phyloP scores from a whole-genome alignment of 108 stramenopile species.

The Conticribra weissflogii region DNA sequence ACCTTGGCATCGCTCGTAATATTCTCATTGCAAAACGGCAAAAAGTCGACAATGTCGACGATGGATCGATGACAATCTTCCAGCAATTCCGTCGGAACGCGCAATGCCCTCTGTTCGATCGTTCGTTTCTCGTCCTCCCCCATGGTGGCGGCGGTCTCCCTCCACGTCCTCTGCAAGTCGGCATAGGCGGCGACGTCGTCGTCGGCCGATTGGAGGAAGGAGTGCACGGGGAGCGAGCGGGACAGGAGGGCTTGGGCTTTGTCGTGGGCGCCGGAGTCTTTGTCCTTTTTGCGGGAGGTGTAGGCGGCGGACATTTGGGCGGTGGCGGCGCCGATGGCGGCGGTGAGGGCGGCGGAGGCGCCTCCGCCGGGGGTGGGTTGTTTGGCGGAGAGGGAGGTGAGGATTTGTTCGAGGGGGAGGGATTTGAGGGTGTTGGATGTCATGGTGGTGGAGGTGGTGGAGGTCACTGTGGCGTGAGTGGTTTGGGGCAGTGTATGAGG shows the following conservation, averaged over 20 bases:
- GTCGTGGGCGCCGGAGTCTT: constrained; percentile 34
- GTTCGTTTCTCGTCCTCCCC: constrained; percentile 56
- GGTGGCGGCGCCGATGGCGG: constrained; percentile 75
- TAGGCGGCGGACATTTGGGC: constrained; percentile 79
- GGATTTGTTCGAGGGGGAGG: constrained; percentile 58
- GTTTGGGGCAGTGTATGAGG: no score
- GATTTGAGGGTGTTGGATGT: constrained; percentile 11
- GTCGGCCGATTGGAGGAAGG: constrained; percentile 61
- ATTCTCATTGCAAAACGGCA: constrained; percentile 78
- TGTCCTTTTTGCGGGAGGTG: constrained; percentile 76
- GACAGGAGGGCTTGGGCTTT: background rate
- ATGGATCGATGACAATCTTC: constrained; percentile 68
- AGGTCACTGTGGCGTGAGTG: no score
- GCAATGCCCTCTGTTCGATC: constrained; percentile 65
- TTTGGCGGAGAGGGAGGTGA: constrained; percentile 61
- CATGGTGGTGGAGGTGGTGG: background rate
- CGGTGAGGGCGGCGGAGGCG: constrained; percentile 76
- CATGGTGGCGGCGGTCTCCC: constrained; percentile 57
- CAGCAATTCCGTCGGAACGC: constrained; percentile 61
- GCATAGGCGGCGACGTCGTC: constrained; percentile 76
- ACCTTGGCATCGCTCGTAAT: constrained; percentile 83
- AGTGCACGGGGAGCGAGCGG: constrained; percentile 22
- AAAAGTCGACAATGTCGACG: constrained; percentile 58
- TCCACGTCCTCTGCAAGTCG: constrained; percentile 77
- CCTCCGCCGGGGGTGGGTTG: constrained; percentile 85